A percentile compares a stretch with the other conserved stretches of the same genome.
phyloP scores from a whole-genome alignment of 1,284 basidiomycete genomes.

The Macrocystidia cucumis region DNA sequence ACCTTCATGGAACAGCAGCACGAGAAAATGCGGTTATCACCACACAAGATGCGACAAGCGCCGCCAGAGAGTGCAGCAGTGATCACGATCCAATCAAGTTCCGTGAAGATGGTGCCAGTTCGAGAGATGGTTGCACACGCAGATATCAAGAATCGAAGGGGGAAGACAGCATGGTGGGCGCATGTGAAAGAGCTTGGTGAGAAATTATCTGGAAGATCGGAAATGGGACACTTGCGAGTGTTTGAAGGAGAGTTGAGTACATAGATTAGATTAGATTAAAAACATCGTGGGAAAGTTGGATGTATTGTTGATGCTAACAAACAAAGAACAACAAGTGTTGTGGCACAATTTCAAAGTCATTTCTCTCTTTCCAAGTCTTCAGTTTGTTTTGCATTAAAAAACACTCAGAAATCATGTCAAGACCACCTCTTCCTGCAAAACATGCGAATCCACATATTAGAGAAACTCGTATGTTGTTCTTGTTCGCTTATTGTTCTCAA shows the following conservation, averaged over 20 bases:
- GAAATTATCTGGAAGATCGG: constrained; percentile 59
- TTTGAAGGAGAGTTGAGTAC: constrained; percentile 13
- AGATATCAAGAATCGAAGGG: constrained; percentile 87
- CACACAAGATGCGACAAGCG: constrained; percentile 42
- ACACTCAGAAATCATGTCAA: constrained; percentile 7
- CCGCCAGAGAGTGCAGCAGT: constrained; percentile 72
- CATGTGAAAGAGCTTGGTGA: constrained; percentile 66
- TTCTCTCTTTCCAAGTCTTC: too few species aligned
- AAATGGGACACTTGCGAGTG: too few species aligned
- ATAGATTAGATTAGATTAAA: constrained; percentile 9
- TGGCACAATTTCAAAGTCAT: too few species aligned
- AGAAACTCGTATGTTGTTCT: constrained; percentile 22
- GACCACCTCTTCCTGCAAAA: constrained; percentile 32
- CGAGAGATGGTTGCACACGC: constrained; percentile 80
- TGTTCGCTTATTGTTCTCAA: constrained; percentile 4
- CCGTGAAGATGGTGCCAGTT: constrained; percentile 78
- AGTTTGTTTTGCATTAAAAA: constrained; percentile 7
- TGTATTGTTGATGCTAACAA: constrained; percentile 17
- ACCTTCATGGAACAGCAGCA: constrained; percentile 87
- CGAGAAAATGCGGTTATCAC: constrained; percentile 35
- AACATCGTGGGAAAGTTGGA: constrained; percentile 22
- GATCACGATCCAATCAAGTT: constrained; percentile 83
- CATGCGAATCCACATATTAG: constrained; percentile 30
- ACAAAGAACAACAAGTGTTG: too few species aligned
- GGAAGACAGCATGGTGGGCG: constrained; percentile 81